phyloP scores from a whole-genome alignment of 768 basidiomycete species.

The Termitomyces sp. region DNA sequence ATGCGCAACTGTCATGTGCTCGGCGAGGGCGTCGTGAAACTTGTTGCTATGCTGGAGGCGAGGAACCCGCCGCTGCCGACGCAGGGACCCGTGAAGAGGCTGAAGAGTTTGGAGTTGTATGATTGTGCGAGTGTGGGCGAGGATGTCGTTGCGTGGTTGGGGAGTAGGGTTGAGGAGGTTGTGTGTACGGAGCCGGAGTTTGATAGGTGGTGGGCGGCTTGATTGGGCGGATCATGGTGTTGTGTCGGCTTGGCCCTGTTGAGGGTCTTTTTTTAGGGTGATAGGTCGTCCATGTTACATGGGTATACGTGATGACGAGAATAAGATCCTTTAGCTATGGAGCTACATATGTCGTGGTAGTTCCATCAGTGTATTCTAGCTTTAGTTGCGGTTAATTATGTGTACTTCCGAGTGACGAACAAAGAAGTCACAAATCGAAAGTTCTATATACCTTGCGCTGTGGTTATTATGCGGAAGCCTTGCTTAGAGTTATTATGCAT shows the following conservation, averaged over 20 bases:
- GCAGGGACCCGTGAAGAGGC: slow-evolving; percentile 32
- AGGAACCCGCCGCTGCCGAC: slow-evolving; percentile 47
- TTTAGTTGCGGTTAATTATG: neutral
- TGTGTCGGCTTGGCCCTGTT: too few species aligned
- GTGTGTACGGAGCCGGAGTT: slow-evolving; percentile 54
- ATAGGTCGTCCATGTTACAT: neutral
- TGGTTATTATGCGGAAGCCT: too few species aligned
- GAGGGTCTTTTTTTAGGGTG: neutral
- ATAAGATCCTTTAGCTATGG: neutral
- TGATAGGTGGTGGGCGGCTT: slow-evolving; percentile 28
- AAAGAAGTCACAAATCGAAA: too few species aligned
- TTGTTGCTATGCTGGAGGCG: slow-evolving; percentile 68
- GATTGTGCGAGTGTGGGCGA: slow-evolving; percentile 63
- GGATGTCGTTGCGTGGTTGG: slow-evolving; percentile 69
- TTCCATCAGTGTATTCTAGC: neutral
- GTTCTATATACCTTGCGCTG: too few species aligned
- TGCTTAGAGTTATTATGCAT: too few species aligned
- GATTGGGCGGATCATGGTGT: neutral
- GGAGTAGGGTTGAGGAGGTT: slow-evolving; percentile 55
- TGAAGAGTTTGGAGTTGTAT: slow-evolving; percentile 57
- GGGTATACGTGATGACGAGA: neutral
- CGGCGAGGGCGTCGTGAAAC: slow-evolving; percentile 57
- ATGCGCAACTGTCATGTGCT: slow-evolving; percentile 64
- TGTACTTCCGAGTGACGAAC: neutral
- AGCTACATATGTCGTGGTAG: neutral